Percentiles rank a stretch among this genome's conserved stretches.
phyloP scores from a whole-genome alignment of 192 early-diverging fungal species.

The Podila horticola region DNA sequence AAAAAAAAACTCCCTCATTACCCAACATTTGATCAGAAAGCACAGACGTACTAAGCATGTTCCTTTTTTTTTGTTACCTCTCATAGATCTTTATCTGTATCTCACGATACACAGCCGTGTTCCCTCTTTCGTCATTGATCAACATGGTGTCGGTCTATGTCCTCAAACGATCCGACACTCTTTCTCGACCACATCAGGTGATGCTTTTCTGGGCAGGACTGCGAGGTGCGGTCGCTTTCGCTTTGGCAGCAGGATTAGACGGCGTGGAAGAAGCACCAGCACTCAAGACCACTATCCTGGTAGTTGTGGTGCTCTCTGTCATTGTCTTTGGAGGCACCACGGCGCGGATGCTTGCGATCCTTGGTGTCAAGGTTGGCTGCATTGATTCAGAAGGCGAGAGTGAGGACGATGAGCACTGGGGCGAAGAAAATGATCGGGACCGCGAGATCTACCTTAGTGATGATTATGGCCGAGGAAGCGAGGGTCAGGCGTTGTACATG shows the following conservation, averaged over 20 bases:
- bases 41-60: background rate
- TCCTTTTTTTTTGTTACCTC: background rate
- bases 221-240: slow-evolving; percentile 97
- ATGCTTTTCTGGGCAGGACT: slow-evolving; percentile 96
- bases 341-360: slow-evolving; percentile 77
- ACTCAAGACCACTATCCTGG: slow-evolving; percentile 89
- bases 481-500: slow-evolving; percentile 33
- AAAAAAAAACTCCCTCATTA: too few relatives aligned
- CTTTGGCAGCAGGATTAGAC: slow-evolving; percentile 84
- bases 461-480: slow-evolving; percentile 26
- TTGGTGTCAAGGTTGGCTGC: slow-evolving; percentile 83
- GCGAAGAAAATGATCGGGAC: slow-evolving; percentile 33
- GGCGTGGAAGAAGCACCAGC: slow-evolving; percentile 71
- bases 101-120: slow-evolving; percentile 87
- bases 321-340: slow-evolving; percentile 94
- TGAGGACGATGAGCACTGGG: slow-evolving; percentile 53
- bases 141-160: slow-evolving; percentile 74
- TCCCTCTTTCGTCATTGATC: slow-evolving; percentile 84
- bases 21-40: too few relatives aligned
- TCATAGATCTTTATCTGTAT: slow-evolving; percentile 81
- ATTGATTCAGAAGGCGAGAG: slow-evolving; percentile 61
- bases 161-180: slow-evolving; percentile 59
- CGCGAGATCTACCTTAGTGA: slow-evolving; percentile 35
- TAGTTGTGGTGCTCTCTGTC: slow-evolving; percentile 93
- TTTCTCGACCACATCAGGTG: slow-evolving; percentile 77